A percentile compares a stretch with the other conserved stretches of the same genome.
Conservation (phyloP, 2,329 filamentous ascomycete genomes). For the Botrytis squamosa region DNA sequence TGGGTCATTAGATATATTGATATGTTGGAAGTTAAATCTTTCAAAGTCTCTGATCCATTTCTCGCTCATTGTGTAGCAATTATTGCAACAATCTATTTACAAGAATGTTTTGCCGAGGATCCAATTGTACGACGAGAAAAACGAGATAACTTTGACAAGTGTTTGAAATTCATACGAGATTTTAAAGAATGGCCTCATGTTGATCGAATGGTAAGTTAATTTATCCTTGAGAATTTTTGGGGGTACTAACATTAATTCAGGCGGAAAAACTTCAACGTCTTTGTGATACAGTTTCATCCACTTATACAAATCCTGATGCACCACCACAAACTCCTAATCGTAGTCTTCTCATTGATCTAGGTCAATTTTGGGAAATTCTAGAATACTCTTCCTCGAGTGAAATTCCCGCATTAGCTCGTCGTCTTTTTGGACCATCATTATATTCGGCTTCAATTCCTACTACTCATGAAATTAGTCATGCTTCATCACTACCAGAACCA, state of each 20-base stretch:
- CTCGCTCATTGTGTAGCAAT: slow-evolving; percentile 51
- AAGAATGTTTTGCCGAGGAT: slow-evolving; percentile 50
- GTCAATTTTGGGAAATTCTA: slow-evolving; percentile 49
- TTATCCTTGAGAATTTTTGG: background rate
- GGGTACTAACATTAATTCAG: slow-evolving; percentile 31
- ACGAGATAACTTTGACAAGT: slow-evolving; percentile 46
- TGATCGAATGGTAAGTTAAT: slow-evolving; percentile 42
- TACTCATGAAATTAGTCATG: slow-evolving; percentile 44
- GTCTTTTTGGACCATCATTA: slow-evolving; percentile 45
- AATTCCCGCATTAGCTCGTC: slow-evolving; percentile 37
- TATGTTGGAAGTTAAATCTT: slow-evolving; percentile 46
- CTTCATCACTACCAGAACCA: slow-evolving; percentile 45
- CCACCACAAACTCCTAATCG: slow-evolving; percentile 36
- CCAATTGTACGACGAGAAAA: slow-evolving; percentile 43
- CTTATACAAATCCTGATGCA: slow-evolving; percentile 40
- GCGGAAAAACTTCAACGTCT: slow-evolving; percentile 45
- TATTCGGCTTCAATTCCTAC: slow-evolving; percentile 35
- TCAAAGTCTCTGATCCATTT: slow-evolving; percentile 48
- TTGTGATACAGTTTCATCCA: slow-evolving; percentile 46
- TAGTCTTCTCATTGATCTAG: slow-evolving; percentile 47
- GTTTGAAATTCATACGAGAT: slow-evolving; percentile 44
- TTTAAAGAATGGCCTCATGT: slow-evolving; percentile 49
- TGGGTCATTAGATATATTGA: slow-evolving; percentile 55
- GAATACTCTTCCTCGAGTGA: slow-evolving; percentile 47
- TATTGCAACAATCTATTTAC: slow-evolving; percentile 53